These are phyloP conservation scores for Calonectria pteridis DNA, from an alignment of 2,329 filamentous ascomycete genomes.

Conservation along the genomic window DNA sequence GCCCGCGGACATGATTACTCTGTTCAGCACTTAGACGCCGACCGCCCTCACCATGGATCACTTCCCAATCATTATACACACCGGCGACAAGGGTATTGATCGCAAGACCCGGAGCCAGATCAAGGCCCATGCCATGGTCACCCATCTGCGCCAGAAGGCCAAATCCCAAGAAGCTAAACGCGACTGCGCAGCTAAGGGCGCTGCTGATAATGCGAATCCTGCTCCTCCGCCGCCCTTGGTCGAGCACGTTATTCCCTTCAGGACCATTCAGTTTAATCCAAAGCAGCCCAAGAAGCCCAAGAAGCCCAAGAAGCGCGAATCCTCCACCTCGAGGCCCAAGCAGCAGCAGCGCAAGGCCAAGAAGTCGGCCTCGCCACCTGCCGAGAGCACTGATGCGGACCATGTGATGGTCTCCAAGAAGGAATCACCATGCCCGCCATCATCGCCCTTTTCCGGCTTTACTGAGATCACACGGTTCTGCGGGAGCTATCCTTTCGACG, in stretches of 20 bases:
- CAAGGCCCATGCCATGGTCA: conserved; percentile 22
- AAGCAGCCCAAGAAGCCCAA: neutral
- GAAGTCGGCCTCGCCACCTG: neutral
- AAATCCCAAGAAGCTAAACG: conserved; percentile 9
- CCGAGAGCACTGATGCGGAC: neutral
- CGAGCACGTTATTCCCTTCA: neutral
- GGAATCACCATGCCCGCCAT: neutral
- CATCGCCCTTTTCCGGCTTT: neutral
- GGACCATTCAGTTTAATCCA: conserved; percentile 10
- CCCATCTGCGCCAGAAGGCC: conserved; percentile 19
- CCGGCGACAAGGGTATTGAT: conserved; percentile 19
- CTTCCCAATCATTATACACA: conserved; percentile 23
- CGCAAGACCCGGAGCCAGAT: conserved; percentile 19
- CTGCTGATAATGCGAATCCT: neutral
- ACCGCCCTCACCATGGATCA: conserved; percentile 9
- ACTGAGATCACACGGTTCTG: neutral
- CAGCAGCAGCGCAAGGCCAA: neutral
- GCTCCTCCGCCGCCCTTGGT: neutral
- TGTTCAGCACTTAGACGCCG: conserved; percentile 4
- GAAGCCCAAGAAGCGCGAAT: neutral
- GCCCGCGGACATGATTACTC: conserved; percentile 8
- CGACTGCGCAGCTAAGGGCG: neutral
- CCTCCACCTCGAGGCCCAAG: neutral
- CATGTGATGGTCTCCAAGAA: neutral
- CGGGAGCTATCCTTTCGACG: conserved; percentile 14